These are phyloP conservation scores for Hordeum marinum DNA, from an alignment of 176 grass and related monocot genomes.

Conservation along the genomic window DNA sequence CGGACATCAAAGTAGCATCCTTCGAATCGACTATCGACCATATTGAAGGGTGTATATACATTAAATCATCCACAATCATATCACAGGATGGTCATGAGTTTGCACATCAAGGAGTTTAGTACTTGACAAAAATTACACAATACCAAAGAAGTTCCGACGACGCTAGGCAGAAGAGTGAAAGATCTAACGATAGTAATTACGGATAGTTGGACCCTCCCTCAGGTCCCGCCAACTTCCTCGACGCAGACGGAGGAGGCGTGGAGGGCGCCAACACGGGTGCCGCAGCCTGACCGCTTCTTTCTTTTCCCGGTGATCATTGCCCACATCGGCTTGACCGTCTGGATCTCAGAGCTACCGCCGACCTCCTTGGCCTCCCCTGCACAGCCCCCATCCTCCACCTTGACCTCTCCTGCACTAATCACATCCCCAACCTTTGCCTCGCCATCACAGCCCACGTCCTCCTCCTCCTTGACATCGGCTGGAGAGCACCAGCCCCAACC, in stretches of 20 bases:
- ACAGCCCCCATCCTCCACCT: background rate
- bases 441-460: background rate
- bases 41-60: constrained; percentile 28
- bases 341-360: background rate
- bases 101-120: constrained; percentile 7
- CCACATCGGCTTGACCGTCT: constrained; percentile 16
- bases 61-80: constrained; percentile 19
- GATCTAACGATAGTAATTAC: constrained; percentile 18
- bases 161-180: constrained; percentile 8
- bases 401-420: background rate
- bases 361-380: background rate
- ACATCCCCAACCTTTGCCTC: constrained; percentile 12
- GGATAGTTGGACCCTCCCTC: constrained; percentile 20
- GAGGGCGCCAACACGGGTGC: constrained; percentile 1
- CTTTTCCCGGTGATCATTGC: constrained; percentile 30
- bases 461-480: background rate
- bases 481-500: background rate
- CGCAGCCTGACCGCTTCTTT: constrained; percentile 43
- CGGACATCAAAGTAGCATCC: background rate
- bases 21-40: background rate
- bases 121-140: constrained; percentile 22
- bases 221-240: constrained; percentile 35
- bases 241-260: background rate
- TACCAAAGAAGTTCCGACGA: constrained; percentile 32
- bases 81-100: constrained; percentile 11